These are phyloP conservation scores for Achlya hypogyna DNA, from an alignment of 352 stramenopile species.

Conservation along the genomic window DNA sequence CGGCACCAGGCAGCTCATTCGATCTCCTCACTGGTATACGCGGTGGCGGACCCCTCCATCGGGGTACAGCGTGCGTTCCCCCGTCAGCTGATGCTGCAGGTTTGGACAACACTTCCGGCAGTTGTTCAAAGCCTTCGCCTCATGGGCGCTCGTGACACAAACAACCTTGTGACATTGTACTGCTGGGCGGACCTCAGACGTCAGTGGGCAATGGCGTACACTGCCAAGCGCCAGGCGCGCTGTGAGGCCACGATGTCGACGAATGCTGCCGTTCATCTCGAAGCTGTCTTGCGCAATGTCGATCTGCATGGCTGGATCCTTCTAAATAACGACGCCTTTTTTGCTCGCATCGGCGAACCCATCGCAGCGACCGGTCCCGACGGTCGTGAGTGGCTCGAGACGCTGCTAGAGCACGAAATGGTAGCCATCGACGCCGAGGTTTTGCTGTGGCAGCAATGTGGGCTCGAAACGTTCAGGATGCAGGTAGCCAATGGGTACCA, in stretches of 20 bases:
- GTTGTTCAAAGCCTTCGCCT: neutral
- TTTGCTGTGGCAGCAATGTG: neutral
- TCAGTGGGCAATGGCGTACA: neutral
- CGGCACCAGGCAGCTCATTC: too few species aligned
- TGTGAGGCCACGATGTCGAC: neutral
- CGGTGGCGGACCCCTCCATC: too few species aligned
- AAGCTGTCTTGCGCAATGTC: constrained; percentile 10
- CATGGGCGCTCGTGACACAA: neutral
- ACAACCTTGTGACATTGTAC: neutral
- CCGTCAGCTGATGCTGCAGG: too few species aligned
- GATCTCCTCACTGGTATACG: too few species aligned
- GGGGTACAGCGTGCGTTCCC: too few species aligned
- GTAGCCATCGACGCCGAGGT: neutral
- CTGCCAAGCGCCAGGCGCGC: neutral
- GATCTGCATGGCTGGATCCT: neutral
- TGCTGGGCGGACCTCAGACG: constrained; percentile 15
- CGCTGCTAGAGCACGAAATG: neutral
- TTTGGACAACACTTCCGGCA: too few species aligned
- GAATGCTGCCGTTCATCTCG: constrained; percentile 11
- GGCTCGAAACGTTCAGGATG: neutral
- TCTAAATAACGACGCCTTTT: neutral
- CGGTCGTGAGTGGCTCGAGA: neutral
- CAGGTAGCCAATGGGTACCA: too few species aligned
- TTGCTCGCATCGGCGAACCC: neutral
- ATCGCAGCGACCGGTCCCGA: neutral